Evolutionary conservation across 768 basidiomycete genomes (phyloP), one percentile per base, ranked within the genome.

Genomic region (Terana coerulea): DNA sequence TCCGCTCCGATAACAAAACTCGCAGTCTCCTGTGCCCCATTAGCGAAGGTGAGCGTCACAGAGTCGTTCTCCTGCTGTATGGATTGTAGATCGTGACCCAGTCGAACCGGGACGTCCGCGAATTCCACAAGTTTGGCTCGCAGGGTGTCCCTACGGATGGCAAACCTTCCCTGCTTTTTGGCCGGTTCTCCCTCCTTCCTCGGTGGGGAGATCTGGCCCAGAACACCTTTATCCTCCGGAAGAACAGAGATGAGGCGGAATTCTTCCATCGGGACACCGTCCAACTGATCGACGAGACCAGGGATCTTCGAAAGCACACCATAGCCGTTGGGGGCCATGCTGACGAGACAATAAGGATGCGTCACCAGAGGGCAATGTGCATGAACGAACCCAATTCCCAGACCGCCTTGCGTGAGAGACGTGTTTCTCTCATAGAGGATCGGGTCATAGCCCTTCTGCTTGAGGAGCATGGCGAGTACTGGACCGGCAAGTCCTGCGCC

Each of bases 1-100:
- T 77, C 75, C 55, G 72, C 74, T 22, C 75, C 75, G 9, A 75
- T 63, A 3, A 75, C 66, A 48, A 77, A 70, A 50, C 67, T 68
- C 6, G 68, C 73, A 0, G 57, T 65, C 41, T 69, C 72, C 39
- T 49, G 60, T 19, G 52, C 53, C 6, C 73, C 75, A 41, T 71
- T 70, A 29, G 59, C 62, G 53, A 75, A 71, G 4, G 39, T 56
- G 10, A 71, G 73, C 5, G 54, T 51, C 1, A 72, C 75, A 14
- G 51, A 53, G 10, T 59, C 63, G 1, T 60, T 61, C n/a, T 44
- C 33, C 53, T 72, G 67, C 36, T 70, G 63, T 2, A 75, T 41
- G 14, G 42, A 57, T 22, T 63, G 59, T 19, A 75, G 61, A 49
- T 63, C 59, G 37, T 67, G 65, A 5, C 66, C 56, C 66, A 75